Evolutionary conservation across 148 eudicot genomes (phyloP).

Genomic region (Cornus kousa): DNA sequence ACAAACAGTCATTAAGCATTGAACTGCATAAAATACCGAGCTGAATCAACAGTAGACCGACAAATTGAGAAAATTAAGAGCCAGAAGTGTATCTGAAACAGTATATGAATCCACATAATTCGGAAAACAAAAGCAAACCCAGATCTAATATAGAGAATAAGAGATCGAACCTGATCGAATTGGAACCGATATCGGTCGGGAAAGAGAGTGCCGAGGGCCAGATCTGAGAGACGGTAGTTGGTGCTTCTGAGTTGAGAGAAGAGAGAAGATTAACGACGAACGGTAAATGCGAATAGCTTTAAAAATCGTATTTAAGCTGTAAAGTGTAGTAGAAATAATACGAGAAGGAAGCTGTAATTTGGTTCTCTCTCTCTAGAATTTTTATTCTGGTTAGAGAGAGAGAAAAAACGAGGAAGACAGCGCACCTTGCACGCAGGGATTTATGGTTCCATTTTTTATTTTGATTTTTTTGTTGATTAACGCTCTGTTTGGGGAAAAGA

Average conservation of each 20-base stretch:
- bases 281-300: slow-evolving; percentile 7
- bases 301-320: not conserved
- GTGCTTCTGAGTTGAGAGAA: slow-evolving; percentile 1
- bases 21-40: not conserved
- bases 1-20: not conserved
- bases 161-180: slow-evolving; percentile 21
- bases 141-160: slow-evolving; percentile 12
- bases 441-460: slow-evolving; percentile 6
- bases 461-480: too few species aligned
- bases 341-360: not conserved
- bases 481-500: too few species aligned
- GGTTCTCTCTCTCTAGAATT: not conserved
- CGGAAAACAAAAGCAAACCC: not conserved
- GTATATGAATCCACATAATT: not conserved
- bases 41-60: not conserved
- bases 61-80: not conserved
- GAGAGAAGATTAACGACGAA: not conserved
- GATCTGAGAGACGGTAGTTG: not conserved
- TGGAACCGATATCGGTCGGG: not conserved
- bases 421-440: slow-evolving; percentile 38
- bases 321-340: too few species aligned
- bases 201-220: slow-evolving; percentile 8
- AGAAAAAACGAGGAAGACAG: slow-evolving; percentile 31
- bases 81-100: slow-evolving; percentile 4
- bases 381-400: slow-evolving; percentile 9